A percentile compares a stretch with the other conserved stretches of the same genome.
These are phyloP conservation scores for Dictyostelium capitatum DNA, from an alignment of 78 protist species.

Conservation along the genomic window DNA sequence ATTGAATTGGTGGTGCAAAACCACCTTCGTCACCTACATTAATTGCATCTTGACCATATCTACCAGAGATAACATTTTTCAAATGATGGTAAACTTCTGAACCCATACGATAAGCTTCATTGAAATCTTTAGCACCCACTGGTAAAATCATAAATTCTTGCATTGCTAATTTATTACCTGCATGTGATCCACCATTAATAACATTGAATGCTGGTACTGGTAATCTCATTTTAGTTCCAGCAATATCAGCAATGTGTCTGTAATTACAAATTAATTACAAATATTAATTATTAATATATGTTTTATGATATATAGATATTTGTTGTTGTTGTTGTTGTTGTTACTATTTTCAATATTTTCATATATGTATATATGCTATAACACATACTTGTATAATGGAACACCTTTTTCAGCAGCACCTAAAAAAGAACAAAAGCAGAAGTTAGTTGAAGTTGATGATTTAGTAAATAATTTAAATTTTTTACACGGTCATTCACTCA, in stretches of 20 bases:
- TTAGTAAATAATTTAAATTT: no score
- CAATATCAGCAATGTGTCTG: conserved; percentile 79
- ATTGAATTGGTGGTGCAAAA: conserved; percentile 97
- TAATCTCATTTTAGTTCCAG: conserved; percentile 80
- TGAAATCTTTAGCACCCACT: conserved; percentile 94
- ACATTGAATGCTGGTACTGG: conserved; percentile 99
- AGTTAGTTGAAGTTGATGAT: no score
- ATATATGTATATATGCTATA: no score
- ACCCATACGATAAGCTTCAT: conserved; percentile 97
- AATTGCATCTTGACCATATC: conserved; percentile 92
- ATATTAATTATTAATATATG: not conserved
- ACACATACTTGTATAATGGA: conserved; percentile 94
- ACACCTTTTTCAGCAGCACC: conserved; percentile 94
- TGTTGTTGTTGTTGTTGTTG: not conserved
- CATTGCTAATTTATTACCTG: conserved; percentile 97
- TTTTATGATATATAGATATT: no score
- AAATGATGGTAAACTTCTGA: conserved; percentile 98
- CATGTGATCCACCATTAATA: conserved; percentile 99
- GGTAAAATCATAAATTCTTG: conserved; percentile 99
- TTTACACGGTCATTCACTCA: no score
- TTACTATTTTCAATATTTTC: not conserved
- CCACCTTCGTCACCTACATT: conserved; percentile 99
- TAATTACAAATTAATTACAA: no score
- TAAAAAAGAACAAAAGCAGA: no score
- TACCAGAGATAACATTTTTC: conserved; percentile 90